Percentiles rank a stretch among this genome's conserved stretches.
phyloP scores from a whole-genome alignment of 2,329 filamentous ascomycete species.

The Dothistroma pini region DNA sequence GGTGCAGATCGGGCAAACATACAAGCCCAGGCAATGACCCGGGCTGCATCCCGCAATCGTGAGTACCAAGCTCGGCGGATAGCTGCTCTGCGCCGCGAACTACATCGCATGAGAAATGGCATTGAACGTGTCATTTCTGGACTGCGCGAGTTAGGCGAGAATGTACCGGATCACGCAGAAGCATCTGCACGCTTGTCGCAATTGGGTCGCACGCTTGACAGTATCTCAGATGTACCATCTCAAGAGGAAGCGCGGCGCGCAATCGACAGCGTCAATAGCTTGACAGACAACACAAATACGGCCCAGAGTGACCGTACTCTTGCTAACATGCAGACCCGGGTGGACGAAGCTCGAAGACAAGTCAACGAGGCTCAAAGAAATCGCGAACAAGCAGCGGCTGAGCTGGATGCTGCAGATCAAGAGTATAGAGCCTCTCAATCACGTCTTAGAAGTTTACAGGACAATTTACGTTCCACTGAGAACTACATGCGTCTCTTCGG shows the following conservation, averaged over 20 bases:
- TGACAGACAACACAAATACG: slow-evolving; percentile 13
- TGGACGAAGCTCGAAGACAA: slow-evolving; percentile 32
- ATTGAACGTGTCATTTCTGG: slow-evolving; percentile 38
- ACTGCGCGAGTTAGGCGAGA: slow-evolving; percentile 36
- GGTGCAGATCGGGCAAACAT: slow-evolving; percentile 14
- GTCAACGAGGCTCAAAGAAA: slow-evolving; percentile 32
- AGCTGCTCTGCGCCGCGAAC: slow-evolving; percentile 36
- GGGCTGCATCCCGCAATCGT: slow-evolving; percentile 29
- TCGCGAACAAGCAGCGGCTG: slow-evolving; percentile 33
- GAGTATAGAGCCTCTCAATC: slow-evolving; percentile 33
- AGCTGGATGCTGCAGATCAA: slow-evolving; percentile 34
- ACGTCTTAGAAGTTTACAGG: slow-evolving; percentile 33
- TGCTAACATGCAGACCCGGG: slow-evolving; percentile 28
- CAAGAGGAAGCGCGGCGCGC: slow-evolving; percentile 22
- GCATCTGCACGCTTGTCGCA: slow-evolving; percentile 29
- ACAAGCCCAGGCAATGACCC: slow-evolving; percentile 29
- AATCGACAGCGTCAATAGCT: slow-evolving; percentile 23
- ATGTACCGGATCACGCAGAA: slow-evolving; percentile 32
- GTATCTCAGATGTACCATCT: slow-evolving; percentile 23
- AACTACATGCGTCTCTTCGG: slow-evolving; percentile 45
- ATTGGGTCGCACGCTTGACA: slow-evolving; percentile 32
- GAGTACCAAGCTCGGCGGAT: slow-evolving; percentile 37
- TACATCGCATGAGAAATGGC: slow-evolving; percentile 37
- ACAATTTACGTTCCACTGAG: slow-evolving; percentile 35
- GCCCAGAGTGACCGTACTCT: slow-evolving; percentile 26